Evolutionary conservation across 106 monocot genomes (phyloP).

Genomic region (Iris macrosiphon): DNA sequence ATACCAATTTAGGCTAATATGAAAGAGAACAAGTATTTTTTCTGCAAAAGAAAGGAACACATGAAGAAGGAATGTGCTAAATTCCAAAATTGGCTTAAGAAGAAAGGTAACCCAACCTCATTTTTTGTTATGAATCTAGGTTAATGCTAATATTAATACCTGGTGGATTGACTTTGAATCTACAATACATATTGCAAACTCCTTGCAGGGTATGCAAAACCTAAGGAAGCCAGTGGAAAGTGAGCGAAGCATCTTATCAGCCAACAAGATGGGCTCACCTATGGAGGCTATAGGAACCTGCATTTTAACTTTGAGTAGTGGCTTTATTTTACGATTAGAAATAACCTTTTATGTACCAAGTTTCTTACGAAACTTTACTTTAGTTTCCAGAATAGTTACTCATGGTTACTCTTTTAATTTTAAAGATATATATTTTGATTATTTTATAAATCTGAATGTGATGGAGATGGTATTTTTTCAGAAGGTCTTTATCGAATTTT

Average conservation of each 20-base stretch:
- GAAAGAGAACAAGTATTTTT: conserved; percentile 2
- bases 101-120: neutral
- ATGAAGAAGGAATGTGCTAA: neutral
- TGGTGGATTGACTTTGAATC: neutral
- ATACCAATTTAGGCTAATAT: neutral
- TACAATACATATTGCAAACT: neutral
- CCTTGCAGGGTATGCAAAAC: neutral
- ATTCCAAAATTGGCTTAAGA: neutral
- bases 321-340: conserved; percentile 1
- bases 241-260: conserved; percentile 1
- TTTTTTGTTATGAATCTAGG: neutral
- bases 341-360: conserved; percentile 1
- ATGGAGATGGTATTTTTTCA: no score
- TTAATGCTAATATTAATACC: neutral
- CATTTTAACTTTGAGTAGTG: neutral
- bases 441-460: no score
- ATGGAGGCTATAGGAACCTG: conserved; percentile 3
- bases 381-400: no score
- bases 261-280: conserved; percentile 1
- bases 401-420: no score
- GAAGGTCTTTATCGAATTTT: no score
- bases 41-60: conserved; percentile 1
- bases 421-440: no score
- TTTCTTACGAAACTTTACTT: conserved; percentile 2
- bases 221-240: neutral